A percentile compares a stretch with the other conserved stretches of the same genome.
Conservation (phyloP, 495 filamentous ascomycete genomes). For the Monascus purpureus region DNA sequence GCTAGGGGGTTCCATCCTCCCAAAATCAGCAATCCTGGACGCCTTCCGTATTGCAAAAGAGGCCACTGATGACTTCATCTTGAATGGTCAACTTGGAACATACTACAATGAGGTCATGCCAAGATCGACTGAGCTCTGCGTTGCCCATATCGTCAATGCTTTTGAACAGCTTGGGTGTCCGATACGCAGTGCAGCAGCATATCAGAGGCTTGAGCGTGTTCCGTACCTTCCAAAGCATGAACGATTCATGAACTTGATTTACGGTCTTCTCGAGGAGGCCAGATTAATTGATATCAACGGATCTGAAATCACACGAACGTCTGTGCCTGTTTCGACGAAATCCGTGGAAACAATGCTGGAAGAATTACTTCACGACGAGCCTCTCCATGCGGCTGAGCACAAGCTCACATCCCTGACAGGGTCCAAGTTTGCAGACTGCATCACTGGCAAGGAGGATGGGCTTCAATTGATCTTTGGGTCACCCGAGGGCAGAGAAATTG, state of each 20-base stretch:
- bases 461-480: constrained; percentile 19
- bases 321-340: constrained; percentile 11
- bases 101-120: constrained; percentile 9
- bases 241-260: constrained; percentile 12
- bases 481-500: constrained; percentile 9
- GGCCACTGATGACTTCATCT: constrained; percentile 14
- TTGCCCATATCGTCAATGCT: constrained; percentile 15
- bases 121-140: constrained; percentile 10
- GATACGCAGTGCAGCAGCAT: constrained; percentile 9
- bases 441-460: constrained; percentile 17
- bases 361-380: constrained; percentile 2
- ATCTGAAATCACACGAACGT: constrained; percentile 16
- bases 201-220: constrained; percentile 15
- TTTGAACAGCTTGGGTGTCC: constrained; percentile 20
- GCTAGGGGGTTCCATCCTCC: not conserved
- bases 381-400: constrained; percentile 15
- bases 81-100: constrained; percentile 9
- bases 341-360: constrained; percentile 3
- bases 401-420: constrained; percentile 13
- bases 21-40: constrained; percentile 2
- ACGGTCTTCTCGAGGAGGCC: constrained; percentile 19
- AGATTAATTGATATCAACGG: constrained; percentile 16
- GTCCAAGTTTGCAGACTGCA: constrained; percentile 15
- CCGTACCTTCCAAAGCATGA: constrained; percentile 10
- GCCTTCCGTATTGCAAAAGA: constrained; percentile 9